Evolutionary conservation across 495 filamentous ascomycete species (phyloP).

Genomic region (Pyrenula aspistea): DNA sequence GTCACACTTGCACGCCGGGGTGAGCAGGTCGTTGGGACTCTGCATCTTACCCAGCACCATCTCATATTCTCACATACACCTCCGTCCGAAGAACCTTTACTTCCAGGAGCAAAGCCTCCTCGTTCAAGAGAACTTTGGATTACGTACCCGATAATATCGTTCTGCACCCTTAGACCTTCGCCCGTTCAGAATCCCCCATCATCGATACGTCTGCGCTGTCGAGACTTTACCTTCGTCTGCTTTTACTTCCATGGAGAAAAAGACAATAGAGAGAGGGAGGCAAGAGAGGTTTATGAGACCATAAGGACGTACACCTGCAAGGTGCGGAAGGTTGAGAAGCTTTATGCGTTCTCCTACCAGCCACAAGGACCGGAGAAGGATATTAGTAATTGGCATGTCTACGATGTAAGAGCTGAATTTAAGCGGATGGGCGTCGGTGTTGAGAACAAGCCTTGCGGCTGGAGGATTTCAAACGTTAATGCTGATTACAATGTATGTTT

Average conservation of each 20-base stretch:
- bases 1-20: conserved; percentile 51
- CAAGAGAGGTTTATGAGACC: conserved; percentile 78
- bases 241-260: conserved; percentile 73
- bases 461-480: conserved; percentile 89
- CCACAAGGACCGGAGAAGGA: conserved; percentile 62
- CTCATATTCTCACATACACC: conserved; percentile 48
- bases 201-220: conserved; percentile 76
- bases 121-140: conserved; percentile 78
- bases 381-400: conserved; percentile 77
- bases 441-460: conserved; percentile 62
- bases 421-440: conserved; percentile 66
- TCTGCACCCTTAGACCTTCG: conserved; percentile 58
- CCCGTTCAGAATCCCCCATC: conserved; percentile 62
- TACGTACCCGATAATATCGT: conserved; percentile 80
- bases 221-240: conserved; percentile 86
- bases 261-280: conserved; percentile 24
- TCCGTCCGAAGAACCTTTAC: conserved; percentile 19
- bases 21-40: conserved; percentile 44
- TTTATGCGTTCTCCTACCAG: conserved; percentile 81
- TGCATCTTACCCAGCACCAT: conserved; percentile 55
- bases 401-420: conserved; percentile 74
- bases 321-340: conserved; percentile 71
- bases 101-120: conserved; percentile 14
- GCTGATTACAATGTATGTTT: conserved; percentile 54
- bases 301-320: conserved; percentile 76